Evolutionary conservation across 1,284 basidiomycete species (phyloP).

Genomic region (Sparassis latifolia): DNA sequence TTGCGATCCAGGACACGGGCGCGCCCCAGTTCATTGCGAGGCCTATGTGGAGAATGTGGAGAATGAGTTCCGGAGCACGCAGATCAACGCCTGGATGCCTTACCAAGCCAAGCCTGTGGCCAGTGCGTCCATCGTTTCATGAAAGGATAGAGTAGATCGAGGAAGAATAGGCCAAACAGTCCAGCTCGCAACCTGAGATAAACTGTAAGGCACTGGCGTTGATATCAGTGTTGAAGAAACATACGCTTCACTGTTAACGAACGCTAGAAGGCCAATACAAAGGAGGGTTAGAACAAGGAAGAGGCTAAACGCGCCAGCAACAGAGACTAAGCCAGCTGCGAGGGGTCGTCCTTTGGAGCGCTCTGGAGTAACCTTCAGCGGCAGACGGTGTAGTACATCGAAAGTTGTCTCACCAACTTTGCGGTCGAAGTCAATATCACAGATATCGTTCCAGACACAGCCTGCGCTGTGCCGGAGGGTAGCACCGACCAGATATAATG

Average conservation of each 20-base stretch:
- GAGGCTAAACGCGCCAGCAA: conserved; percentile 1
- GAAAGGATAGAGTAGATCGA: conserved; percentile 15
- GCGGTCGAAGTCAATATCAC: conserved; percentile 32
- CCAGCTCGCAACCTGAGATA: conserved; percentile 3
- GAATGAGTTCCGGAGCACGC: background rate
- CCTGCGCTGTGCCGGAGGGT: conserved; percentile 26
- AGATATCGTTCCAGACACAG: conserved; percentile 33
- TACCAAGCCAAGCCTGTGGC: conserved; percentile 53
- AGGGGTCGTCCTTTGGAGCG: conserved; percentile 15
- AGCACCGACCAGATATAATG: conserved; percentile 17
- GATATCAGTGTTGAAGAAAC: background rate
- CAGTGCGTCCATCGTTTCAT: conserved; percentile 38
- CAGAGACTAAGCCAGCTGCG: conserved; percentile 4
- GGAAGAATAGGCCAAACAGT: conserved; percentile 6
- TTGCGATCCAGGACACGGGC: conserved; percentile 4
- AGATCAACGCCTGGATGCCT: conserved; percentile 8
- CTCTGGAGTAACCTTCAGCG: conserved; percentile 9
- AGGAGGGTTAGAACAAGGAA: conserved; percentile 1
- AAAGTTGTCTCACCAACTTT: conserved; percentile 24
- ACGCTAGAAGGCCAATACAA: conserved; percentile 8
- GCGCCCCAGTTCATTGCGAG: conserved; percentile 9
- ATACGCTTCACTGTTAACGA: conserved; percentile 12
- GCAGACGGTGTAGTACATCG: background rate
- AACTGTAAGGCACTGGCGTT: background rate
- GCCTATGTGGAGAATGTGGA: background rate